phyloP scores from a whole-genome alignment of 495 filamentous ascomycete genomes.

The Lentithecium fluviatile region DNA sequence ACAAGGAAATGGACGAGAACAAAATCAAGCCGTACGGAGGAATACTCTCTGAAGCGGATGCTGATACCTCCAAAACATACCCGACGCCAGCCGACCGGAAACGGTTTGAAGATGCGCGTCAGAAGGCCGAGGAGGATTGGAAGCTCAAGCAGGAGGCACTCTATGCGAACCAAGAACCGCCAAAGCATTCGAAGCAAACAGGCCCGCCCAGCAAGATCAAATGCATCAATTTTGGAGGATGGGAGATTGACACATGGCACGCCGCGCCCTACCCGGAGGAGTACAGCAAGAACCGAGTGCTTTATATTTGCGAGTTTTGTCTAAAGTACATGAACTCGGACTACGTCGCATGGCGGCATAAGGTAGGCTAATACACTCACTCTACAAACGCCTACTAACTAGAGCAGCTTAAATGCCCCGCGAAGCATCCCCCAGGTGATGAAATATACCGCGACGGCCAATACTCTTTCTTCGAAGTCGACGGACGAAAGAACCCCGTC shows the following conservation, averaged over 20 bases:
- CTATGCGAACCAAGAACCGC: slow-evolving; percentile 47
- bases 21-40: slow-evolving; percentile 96
- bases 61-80: slow-evolving; percentile 84
- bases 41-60: slow-evolving; percentile 82
- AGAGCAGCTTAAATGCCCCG: slow-evolving; percentile 72
- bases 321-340: slow-evolving; percentile 99
- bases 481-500: slow-evolving; percentile 92
- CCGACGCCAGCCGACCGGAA: slow-evolving; percentile 76
- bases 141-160: slow-evolving; percentile 56
- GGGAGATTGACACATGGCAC: slow-evolving; percentile 99
- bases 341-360: slow-evolving; percentile 95
- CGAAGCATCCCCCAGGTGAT: slow-evolving; percentile 93
- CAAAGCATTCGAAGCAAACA: slow-evolving; percentile 55
- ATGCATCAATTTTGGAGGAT: slow-evolving; percentile 95
- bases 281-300: slow-evolving; percentile 89
- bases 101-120: slow-evolving; percentile 81
- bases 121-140: slow-evolving; percentile 90
- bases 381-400: slow-evolving; percentile 12
- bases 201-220: slow-evolving; percentile 94
- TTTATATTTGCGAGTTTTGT: slow-evolving; percentile 99
- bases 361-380: slow-evolving; percentile 52
- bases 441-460: slow-evolving; percentile 96
- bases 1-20: slow-evolving; percentile 81
- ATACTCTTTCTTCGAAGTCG: slow-evolving; percentile 94
- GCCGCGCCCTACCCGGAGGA: slow-evolving; percentile 98